Conservation (phyloP, 805 yeast genomes). For the Cyberlindnera nakhonratchasimensis region DNA sequence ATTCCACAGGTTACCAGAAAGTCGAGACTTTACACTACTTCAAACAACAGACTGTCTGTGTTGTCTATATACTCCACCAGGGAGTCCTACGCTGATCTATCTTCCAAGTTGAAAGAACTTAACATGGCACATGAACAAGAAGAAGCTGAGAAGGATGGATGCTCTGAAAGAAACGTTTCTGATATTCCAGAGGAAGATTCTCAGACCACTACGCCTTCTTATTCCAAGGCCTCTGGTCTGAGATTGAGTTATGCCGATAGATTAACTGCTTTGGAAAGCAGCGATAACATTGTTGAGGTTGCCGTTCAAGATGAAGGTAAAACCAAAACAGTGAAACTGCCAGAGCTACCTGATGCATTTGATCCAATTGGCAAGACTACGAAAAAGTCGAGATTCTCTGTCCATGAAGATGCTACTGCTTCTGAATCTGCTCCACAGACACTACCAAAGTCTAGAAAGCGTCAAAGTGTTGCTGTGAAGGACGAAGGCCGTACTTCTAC, state of each 20-base stretch:
- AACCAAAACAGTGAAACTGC: conserved; percentile 14
- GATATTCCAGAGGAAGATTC: conserved; percentile 11
- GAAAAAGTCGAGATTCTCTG: conserved; percentile 10
- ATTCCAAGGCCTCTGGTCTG: conserved; percentile 20
- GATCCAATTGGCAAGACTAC: conserved; percentile 12
- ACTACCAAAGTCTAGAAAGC: conserved; percentile 17
- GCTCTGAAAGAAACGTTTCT: conserved; percentile 1
- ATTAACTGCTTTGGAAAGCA: conserved; percentile 25
- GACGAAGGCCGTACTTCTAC: conserved; percentile 8
- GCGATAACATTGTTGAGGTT: conserved; percentile 7
- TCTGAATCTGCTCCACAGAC: conserved; percentile 2
- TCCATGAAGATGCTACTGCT: conserved; percentile 11
- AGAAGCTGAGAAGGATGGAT: conserved; percentile 2
- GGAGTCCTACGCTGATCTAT: conserved; percentile 58
- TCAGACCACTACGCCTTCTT: conserved; percentile 9
- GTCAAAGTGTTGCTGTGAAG: not conserved
- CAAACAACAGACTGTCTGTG: conserved; percentile 68
- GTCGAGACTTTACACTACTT: conserved; percentile 56
- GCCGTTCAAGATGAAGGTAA: conserved; percentile 11
- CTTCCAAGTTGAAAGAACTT: conserved; percentile 35
- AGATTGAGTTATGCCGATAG: conserved; percentile 40
- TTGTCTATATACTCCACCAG: conserved; percentile 67
- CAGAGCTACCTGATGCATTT: conserved; percentile 25
- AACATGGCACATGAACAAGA: conserved; percentile 4
- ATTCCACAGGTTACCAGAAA: conserved; percentile 71